Percentiles rank a stretch among this genome's conserved stretches.
Evolutionary conservation across 805 yeast species (phyloP).

Genomic region (Candida dendrica): DNA sequence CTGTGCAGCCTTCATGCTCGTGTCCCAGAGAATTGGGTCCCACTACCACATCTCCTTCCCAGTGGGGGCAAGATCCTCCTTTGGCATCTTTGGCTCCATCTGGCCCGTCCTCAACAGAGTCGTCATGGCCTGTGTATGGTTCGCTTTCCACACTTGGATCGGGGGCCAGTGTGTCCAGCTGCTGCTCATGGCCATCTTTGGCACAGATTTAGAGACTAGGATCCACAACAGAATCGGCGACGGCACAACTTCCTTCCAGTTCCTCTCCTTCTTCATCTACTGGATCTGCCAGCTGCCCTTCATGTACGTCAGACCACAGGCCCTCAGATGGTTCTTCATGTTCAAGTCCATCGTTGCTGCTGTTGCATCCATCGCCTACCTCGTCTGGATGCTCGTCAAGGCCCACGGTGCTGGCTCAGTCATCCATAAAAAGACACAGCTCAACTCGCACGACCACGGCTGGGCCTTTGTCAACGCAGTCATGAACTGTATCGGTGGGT

Average conservation of each 20-base stretch:
- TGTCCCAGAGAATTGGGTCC: constrained; percentile 72
- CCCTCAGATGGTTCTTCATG: constrained; percentile 76
- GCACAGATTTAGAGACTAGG: constrained; percentile 50
- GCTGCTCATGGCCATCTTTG: constrained; percentile 73
- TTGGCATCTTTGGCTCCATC: constrained; percentile 79
- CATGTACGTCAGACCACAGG: constrained; percentile 79
- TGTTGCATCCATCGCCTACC: constrained; percentile 72
- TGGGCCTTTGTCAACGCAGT: constrained; percentile 80
- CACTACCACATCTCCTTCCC: constrained; percentile 82
- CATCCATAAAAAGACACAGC: constrained; percentile 43
- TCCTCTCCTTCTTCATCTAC: constrained; percentile 71
- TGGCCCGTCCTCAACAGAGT: constrained; percentile 90
- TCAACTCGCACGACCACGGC: constrained; percentile 56
- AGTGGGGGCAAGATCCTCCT: constrained; percentile 69
- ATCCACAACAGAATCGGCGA: constrained; percentile 55
- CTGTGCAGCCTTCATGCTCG: constrained; percentile 61
- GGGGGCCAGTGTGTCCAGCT: constrained; percentile 78
- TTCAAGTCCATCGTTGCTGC: constrained; percentile 75
- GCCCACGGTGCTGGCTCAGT: constrained; percentile 77
- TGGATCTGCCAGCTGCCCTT: constrained; percentile 79
- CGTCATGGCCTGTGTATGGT: constrained; percentile 85
- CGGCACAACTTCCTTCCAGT: constrained; percentile 64
- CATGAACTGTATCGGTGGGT: constrained; percentile 79
- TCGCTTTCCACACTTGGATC: constrained; percentile 77
- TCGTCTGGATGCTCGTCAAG: constrained; percentile 77